These are phyloP conservation scores for Geosmithia flava DNA, from an alignment of 2,329 filamentous ascomycete genomes.

Conservation along the genomic window DNA sequence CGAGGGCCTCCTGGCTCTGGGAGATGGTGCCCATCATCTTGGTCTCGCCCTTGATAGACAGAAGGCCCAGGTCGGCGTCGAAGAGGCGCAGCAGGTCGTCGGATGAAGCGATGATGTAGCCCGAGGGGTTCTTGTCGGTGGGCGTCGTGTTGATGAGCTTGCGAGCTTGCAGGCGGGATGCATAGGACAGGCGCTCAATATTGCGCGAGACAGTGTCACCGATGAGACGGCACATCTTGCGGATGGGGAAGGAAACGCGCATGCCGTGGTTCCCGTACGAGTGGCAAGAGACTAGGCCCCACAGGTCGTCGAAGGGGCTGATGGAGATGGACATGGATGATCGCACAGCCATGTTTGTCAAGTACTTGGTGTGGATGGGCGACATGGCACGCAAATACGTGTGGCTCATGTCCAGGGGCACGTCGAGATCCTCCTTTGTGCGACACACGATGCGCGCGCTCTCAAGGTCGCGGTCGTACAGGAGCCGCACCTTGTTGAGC, in stretches of 20 bases:
- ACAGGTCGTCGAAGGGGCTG: constrained; percentile 72
- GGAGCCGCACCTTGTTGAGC: constrained; percentile 74
- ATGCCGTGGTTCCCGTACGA: constrained; percentile 67
- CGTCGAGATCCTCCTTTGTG: constrained; percentile 58
- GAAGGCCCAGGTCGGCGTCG: constrained; percentile 73
- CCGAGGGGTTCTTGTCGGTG: constrained; percentile 69
- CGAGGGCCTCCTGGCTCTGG: constrained; percentile 71
- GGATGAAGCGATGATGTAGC: constrained; percentile 82
- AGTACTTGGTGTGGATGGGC: constrained; percentile 78
- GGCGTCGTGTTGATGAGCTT: constrained; percentile 82
- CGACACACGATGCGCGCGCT: constrained; percentile 76
- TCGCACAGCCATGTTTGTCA: constrained; percentile 81
- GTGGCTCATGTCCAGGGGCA: constrained; percentile 71
- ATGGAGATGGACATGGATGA: constrained; percentile 93
- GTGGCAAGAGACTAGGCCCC: constrained; percentile 82
- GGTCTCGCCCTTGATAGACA: constrained; percentile 80
- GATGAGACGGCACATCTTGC: constrained; percentile 82
- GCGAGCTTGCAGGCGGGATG: constrained; percentile 69
- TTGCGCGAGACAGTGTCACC: constrained; percentile 79
- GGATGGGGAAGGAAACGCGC: constrained; percentile 83
- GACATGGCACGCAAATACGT: constrained; percentile 82
- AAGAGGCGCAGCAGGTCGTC: constrained; percentile 77
- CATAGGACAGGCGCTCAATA: constrained; percentile 78
- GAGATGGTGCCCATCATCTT: constrained; percentile 69
- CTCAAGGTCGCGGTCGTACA: constrained; percentile 74